Conservation (phyloP, 1,284 basidiomycete genomes). For the Singerocomus inundabilis region DNA sequence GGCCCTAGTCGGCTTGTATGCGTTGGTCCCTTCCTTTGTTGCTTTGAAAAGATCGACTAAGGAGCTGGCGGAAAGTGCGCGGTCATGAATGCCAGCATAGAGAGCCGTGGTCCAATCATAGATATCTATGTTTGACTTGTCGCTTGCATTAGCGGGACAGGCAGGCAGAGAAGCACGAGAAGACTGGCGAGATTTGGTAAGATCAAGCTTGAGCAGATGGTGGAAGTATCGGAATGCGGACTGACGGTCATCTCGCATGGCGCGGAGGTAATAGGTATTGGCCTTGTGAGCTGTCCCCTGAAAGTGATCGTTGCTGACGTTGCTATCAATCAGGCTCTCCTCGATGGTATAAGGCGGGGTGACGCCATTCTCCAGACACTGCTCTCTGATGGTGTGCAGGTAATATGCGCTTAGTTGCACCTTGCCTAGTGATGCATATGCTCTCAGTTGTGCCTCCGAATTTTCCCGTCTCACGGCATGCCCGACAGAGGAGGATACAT, state of each 20-base stretch:
- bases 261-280: conserved; percentile 35
- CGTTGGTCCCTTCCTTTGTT: conserved; percentile 21
- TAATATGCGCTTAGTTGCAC: conserved; percentile 42
- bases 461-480: conserved; percentile 1
- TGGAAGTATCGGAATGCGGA: conserved; percentile 51
- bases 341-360: conserved; percentile 26
- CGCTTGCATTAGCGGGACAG: not conserved
- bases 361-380: conserved; percentile 21
- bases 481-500: not conserved
- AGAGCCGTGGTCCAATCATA: conserved; percentile 37
- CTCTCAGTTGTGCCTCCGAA: conserved; percentile 44
- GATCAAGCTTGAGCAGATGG: conserved; percentile 26
- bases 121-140: conserved; percentile 31
- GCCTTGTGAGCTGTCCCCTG: conserved; percentile 34
- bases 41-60: conserved; percentile 42
- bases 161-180: not conserved
- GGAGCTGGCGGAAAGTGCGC: conserved; percentile 26
- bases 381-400: conserved; percentile 37
- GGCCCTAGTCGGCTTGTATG: conserved; percentile 41
- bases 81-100: conserved; percentile 34
- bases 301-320: not conserved
- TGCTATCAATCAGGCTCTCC: not conserved
- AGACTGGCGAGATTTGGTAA: conserved; percentile 13
- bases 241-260: conserved; percentile 36
- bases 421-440: conserved; percentile 45